These are phyloP conservation scores for Lentinula aciculospora DNA, from an alignment of 768 basidiomycete genomes.

Conservation along the genomic window DNA sequence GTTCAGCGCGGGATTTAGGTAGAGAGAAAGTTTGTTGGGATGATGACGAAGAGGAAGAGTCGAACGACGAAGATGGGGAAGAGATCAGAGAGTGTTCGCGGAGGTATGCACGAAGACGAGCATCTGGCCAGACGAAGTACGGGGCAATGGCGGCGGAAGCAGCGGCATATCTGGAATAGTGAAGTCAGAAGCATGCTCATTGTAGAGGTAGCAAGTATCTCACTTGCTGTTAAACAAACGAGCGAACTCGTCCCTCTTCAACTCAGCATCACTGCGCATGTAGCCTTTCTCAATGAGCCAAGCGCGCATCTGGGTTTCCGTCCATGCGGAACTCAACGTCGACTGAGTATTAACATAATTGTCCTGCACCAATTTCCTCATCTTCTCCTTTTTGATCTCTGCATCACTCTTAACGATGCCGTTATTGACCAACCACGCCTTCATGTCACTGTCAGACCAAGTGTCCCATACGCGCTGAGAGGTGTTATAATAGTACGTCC, in stretches of 20 bases:
- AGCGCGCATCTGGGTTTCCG: constrained; percentile 60
- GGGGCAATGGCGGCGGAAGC: constrained; percentile 30
- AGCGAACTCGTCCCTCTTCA: constrained; percentile 72
- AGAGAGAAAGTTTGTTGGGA: constrained; percentile 46
- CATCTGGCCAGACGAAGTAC: constrained; percentile 91
- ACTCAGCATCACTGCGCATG: constrained; percentile 50
- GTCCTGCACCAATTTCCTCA: constrained; percentile 70
- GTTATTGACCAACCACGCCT: constrained; percentile 74
- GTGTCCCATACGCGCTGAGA: constrained; percentile 50
- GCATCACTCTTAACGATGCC: constrained; percentile 66
- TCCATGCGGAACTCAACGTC: constrained; percentile 65
- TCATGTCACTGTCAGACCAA: constrained; percentile 79
- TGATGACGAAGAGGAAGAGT: background rate
- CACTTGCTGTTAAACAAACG: constrained; percentile 70
- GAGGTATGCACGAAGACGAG: constrained; percentile 85
- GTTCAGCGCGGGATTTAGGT: constrained; percentile 60
- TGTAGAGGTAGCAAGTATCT: background rate
- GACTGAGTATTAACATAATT: constrained; percentile 62
- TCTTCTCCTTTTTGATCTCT: constrained; percentile 64
- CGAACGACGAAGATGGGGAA: background rate
- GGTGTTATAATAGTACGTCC: constrained; percentile 67
- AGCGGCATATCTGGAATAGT: constrained; percentile 34
- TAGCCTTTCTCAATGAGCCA: constrained; percentile 78
- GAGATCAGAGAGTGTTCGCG: constrained; percentile 59
- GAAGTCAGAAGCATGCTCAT: background rate